Evolutionary conservation across 208 protist species (phyloP), one percentile per base, ranked within the genome.

Genomic region (Sergeia podlipaevii): DNA sequence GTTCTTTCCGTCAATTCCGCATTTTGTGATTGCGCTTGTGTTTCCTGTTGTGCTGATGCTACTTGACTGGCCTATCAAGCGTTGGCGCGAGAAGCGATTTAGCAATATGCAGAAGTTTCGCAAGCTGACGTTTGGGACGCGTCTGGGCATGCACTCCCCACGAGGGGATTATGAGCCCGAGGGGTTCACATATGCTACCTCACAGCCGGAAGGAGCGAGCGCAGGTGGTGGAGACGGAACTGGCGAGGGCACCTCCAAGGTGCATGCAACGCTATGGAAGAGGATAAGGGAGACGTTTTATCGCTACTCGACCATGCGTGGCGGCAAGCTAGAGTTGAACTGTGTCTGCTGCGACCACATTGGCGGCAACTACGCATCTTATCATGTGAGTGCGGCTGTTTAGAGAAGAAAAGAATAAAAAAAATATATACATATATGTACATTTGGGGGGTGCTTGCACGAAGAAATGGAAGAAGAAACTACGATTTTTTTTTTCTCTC

Each of bases 271-370:
- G 21, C 29, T 75, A 2, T 20, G 62, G 24, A 85, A 89, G 58
- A 57, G 67, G 10, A 5, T 87, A 4, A 78, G 70, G 34, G 87
- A 95, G 49, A 54, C 67, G 10, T 80, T 95, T 28, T 95, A 84
- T 44, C 83, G 81, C 21, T 95, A 85, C 41, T 83, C 77, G 1
- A 85, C 76, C 18, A 81, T 89, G 71, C 80, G 69, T 1, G 49
- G 72, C 13, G 84, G 88, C 0, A 81, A 85, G 67, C 53, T 92
- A 27, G 84, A 95, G 55, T 60, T 92, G 21, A 92, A 95, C 47
- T 95, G 89, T 33, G 89, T 92, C 11, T 95, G 89, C 60, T 95
- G 89, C 53, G 85, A 95, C 54, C 89, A 95, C 52, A 80, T 92
- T 30, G 89, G 85, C 11, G 84, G 89, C 20, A 90, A 92, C 67